Percentiles rank a stretch among this genome's conserved stretches.
Conservation (phyloP, 768 basidiomycete genomes). For the Termitomyces sp. region DNA sequence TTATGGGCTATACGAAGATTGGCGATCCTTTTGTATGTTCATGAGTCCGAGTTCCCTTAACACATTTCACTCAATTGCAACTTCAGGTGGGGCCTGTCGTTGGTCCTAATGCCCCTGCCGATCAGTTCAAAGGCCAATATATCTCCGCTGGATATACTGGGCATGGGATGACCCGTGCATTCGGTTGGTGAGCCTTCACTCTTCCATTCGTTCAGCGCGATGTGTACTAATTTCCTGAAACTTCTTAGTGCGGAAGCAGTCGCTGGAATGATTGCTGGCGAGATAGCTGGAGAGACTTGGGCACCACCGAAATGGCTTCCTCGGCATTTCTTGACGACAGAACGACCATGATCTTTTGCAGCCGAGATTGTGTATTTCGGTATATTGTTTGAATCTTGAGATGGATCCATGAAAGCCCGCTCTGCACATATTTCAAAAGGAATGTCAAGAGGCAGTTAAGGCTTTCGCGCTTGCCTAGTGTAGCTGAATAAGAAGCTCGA, state of each 20-base stretch:
- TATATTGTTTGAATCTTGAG: neutral
- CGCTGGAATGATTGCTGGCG: conserved; percentile 14
- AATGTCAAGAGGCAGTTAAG: neutral
- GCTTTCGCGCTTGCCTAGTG: neutral
- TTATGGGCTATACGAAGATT: conserved; percentile 71
- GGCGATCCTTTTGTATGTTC: conserved; percentile 68
- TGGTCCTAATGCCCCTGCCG: conserved; percentile 12
- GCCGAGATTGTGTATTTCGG: neutral
- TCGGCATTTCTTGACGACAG: conserved; percentile 11
- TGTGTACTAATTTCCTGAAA: too few species aligned
- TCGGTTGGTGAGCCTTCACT: conserved; percentile 29
- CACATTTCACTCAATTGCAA: neutral
- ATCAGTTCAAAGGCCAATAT: conserved; percentile 41
- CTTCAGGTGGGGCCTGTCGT: conserved; percentile 50
- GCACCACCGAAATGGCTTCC: conserved; percentile 12
- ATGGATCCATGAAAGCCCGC: neutral
- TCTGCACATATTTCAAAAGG: neutral
- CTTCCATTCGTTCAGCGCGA: neutral
- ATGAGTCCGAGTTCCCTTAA: neutral
- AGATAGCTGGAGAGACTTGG: conserved; percentile 10
- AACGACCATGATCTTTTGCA: neutral
- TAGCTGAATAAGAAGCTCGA: neutral
- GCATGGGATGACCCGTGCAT: conserved; percentile 61
- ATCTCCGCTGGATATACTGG: conserved; percentile 55
- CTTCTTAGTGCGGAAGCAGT: conserved; percentile 15